phyloP scores from a whole-genome alignment of 208 protist species.

The Balamuthia mandrillaris region DNA sequence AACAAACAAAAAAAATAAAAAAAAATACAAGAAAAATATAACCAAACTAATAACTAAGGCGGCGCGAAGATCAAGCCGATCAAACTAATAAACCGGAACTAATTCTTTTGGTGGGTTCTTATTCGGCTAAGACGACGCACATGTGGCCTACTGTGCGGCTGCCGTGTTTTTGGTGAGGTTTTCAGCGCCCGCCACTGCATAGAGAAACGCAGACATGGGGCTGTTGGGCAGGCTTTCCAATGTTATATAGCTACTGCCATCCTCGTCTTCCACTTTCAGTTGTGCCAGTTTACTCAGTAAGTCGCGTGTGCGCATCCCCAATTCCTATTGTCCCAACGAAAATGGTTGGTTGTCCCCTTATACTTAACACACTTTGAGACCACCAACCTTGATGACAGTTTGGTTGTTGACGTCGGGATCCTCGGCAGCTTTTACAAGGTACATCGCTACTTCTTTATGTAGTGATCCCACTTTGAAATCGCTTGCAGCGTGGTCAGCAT shows the following conservation, averaged over 20 bases:
- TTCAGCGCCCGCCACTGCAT: conserved; percentile 9
- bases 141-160: too few species aligned
- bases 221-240: background rate
- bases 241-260: conserved; percentile 32
- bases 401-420: background rate
- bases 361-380: background rate
- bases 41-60: too few species aligned
- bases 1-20: too few species aligned
- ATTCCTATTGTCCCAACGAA: background rate
- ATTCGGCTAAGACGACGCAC: too few species aligned
- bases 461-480: conserved; percentile 19
- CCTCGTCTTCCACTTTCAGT: conserved; percentile 15
- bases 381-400: background rate
- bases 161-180: conserved; percentile 38
- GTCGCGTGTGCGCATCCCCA: conserved; percentile 15
- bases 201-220: conserved; percentile 2
- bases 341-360: background rate
- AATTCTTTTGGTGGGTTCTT: too few species aligned
- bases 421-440: conserved; percentile 11
- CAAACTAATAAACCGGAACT: too few species aligned
- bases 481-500: background rate
- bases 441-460: conserved; percentile 28
- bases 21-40: too few species aligned
- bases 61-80: too few species aligned
- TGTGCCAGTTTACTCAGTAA: background rate